phyloP scores from a whole-genome alignment of 2,329 filamentous ascomycete genomes.

The Exophiala mesophila region DNA sequence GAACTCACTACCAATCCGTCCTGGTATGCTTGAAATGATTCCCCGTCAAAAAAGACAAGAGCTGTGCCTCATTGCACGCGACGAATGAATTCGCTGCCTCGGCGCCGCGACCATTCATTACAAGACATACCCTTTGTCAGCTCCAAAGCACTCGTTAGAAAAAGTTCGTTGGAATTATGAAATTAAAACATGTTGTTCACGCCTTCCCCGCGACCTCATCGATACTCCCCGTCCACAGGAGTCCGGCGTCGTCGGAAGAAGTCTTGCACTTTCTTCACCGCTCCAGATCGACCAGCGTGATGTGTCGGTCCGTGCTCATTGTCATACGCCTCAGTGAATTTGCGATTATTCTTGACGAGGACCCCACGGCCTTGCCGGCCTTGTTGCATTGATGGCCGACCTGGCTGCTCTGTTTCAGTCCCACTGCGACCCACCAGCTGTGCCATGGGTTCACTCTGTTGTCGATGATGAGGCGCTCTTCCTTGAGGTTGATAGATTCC shows the following conservation, averaged over 20 bases:
- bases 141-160: conserved; percentile 1
- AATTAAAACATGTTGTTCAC: background rate
- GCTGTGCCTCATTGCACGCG: too few species aligned
- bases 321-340: conserved; percentile 84
- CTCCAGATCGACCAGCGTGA: conserved; percentile 77
- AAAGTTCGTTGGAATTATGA: too few species aligned
- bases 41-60: background rate
- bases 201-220: conserved; percentile 3
- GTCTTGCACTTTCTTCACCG: conserved; percentile 93
- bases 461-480: conserved; percentile 28
- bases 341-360: conserved; percentile 78
- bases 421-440: conserved; percentile 34
- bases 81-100: too few species aligned
- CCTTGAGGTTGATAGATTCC: conserved; percentile 24
- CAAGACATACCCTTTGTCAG: conserved; percentile 13
- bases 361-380: conserved; percentile 49
- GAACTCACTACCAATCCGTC: too few species aligned
- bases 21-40: too few species aligned
- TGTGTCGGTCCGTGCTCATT: conserved; percentile 56
- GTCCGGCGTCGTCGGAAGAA: conserved; percentile 69
- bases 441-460: conserved; percentile 34
- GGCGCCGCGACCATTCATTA: conserved; percentile 19
- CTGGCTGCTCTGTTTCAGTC: conserved; percentile 30
- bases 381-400: conserved; percentile 40
- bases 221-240: conserved; percentile 16